A percentile compares a stretch with the other conserved stretches of the same genome.
Evolutionary conservation across 331 rosid genomes (phyloP).

Genomic region (Erythrophleum ivorense): DNA sequence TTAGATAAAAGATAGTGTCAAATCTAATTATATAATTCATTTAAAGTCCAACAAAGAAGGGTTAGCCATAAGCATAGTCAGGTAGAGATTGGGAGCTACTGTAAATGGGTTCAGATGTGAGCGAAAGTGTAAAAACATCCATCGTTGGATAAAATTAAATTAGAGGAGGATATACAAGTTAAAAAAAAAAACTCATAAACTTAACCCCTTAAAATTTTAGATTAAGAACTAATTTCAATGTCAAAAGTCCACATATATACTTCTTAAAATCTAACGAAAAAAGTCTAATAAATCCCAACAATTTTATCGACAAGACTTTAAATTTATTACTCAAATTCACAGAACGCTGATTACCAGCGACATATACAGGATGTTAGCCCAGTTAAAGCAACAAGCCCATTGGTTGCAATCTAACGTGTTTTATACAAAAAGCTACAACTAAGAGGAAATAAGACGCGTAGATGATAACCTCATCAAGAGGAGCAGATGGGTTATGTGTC

Average conservation of each 20-base stretch:
- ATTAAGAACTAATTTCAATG: no score
- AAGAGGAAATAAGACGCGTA: not conserved
- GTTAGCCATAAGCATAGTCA: no score
- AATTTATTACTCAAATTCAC: not conserved
- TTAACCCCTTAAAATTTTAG: no score
- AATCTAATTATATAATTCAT: not conserved
- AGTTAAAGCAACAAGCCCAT: not conserved
- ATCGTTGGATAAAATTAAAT: no score
- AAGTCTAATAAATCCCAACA: not conserved
- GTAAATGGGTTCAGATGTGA: no score
- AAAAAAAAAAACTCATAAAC: no score
- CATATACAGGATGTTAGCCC: not conserved
- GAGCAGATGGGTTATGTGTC: conserved; percentile 85
- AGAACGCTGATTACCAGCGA: not conserved
- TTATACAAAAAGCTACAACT: not conserved
- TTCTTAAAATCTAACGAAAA: not conserved
- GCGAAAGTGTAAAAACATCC: no score
- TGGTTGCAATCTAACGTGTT: not conserved
- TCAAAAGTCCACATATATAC: no score
- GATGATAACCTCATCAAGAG: conserved; percentile 70
- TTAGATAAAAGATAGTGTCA: not conserved
- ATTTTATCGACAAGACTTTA: not conserved
- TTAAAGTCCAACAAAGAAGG: not conserved
- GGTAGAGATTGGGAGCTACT: no score
- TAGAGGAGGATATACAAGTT: no score